phyloP scores from a whole-genome alignment of 108 stramenopile genomes.

The Licmophora abbreviata region DNA sequence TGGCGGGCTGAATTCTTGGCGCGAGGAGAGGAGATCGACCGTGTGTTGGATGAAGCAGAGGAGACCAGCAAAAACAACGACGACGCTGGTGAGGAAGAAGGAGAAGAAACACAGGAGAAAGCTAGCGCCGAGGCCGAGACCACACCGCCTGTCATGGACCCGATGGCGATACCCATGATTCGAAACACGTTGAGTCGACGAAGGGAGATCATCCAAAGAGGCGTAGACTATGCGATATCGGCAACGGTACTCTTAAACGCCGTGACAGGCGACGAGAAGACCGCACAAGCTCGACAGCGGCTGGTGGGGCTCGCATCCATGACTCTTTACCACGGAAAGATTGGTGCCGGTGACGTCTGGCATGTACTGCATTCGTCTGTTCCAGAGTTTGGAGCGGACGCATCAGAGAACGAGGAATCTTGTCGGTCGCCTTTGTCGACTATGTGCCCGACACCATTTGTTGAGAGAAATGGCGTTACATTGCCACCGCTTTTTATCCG shows the following conservation, averaged over 20 bases:
- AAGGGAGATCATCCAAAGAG: constrained; percentile 24
- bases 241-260: constrained; percentile 18
- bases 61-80: constrained; percentile 8
- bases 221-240: constrained; percentile 32
- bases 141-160: constrained; percentile 24
- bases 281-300: too few relatives aligned
- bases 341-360: too few relatives aligned
- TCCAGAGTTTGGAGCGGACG: too few relatives aligned
- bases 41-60: not conserved
- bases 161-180: constrained; percentile 47
- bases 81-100: constrained; percentile 15
- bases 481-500: constrained; percentile 30
- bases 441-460: constrained; percentile 44
- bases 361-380: too few relatives aligned
- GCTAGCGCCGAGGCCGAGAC: constrained; percentile 3
- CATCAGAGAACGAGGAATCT: too few relatives aligned
- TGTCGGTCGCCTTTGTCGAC: too few relatives aligned
- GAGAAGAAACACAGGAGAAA: constrained; percentile 16
- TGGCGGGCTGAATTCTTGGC: too few relatives aligned
- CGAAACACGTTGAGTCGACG: constrained; percentile 28
- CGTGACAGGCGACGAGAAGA: constrained; percentile 17
- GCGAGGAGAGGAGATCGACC: too few relatives aligned
- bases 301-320: too few relatives aligned
- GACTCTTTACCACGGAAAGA: too few relatives aligned
- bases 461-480: constrained; percentile 4